Evolutionary conservation across 1,284 basidiomycete species (phyloP).

Genomic region (Cystobasidiaceae sp.): DNA sequence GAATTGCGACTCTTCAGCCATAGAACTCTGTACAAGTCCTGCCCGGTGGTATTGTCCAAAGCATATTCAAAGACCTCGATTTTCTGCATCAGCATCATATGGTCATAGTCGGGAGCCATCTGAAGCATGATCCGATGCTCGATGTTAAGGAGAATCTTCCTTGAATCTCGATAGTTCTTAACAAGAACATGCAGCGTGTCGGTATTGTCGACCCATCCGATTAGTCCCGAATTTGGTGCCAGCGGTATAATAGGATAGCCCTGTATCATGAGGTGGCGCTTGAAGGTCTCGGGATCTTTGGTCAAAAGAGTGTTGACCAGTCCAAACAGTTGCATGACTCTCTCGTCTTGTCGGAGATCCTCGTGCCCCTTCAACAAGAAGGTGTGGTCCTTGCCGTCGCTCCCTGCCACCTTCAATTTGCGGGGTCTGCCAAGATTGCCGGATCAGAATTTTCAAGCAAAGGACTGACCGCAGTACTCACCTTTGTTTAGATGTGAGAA

Average conservation of each 20-base stretch:
- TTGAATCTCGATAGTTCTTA: constrained; percentile 86
- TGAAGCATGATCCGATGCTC: constrained; percentile 98
- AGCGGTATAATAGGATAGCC: constrained; percentile 90
- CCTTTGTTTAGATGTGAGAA: constrained; percentile 94
- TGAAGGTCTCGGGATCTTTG: constrained; percentile 91
- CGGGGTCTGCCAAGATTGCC: constrained; percentile 58
- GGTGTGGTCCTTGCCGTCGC: constrained; percentile 89
- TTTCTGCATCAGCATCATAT: constrained; percentile 88
- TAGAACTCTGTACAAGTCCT: constrained; percentile 95
- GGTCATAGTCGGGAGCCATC: constrained; percentile 93
- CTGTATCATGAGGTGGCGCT: constrained; percentile 91
- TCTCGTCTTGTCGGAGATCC: constrained; percentile 96
- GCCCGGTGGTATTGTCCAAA: constrained; percentile 95
- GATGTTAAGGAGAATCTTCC: constrained; percentile 95
- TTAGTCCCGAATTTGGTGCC: constrained; percentile 89
- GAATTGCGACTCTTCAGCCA: constrained; percentile 95
- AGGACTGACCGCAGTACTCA: not conserved
- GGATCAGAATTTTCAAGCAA: not conserved
- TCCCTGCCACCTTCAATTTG: constrained; percentile 79
- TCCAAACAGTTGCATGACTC: constrained; percentile 98
- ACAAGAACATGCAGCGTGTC: constrained; percentile 98
- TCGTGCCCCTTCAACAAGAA: constrained; percentile 96
- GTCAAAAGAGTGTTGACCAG: constrained; percentile 92
- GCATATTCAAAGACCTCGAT: constrained; percentile 99
- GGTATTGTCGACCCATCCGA: constrained; percentile 94